phyloP scores from a whole-genome alignment of 164 flowering plant genomes.

The Sextonia rubra region DNA sequence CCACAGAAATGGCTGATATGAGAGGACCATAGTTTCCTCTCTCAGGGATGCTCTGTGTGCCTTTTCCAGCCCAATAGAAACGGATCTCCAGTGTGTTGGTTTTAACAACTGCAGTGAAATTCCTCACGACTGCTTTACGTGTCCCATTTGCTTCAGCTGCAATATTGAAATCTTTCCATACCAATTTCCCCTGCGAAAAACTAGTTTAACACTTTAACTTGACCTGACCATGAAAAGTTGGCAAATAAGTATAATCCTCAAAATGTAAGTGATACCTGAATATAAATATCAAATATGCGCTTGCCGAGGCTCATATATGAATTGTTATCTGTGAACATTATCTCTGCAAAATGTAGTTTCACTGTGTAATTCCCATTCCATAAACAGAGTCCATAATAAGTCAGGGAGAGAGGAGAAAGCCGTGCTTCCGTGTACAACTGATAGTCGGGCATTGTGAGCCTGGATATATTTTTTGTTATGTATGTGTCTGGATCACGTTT shows the following conservation, averaged over 20 bases:
- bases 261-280: slow-evolving; percentile 42
- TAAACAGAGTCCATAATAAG: slow-evolving; percentile 60
- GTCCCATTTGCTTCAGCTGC: slow-evolving; percentile 7
- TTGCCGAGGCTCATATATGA: slow-evolving; percentile 55
- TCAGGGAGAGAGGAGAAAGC: slow-evolving; percentile 49
- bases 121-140: neutral
- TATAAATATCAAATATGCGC: slow-evolving; percentile 62
- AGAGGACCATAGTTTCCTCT: too few species aligned
- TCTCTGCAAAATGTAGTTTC: slow-evolving; percentile 63
- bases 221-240: neutral
- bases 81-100: too few species aligned
- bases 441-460: slow-evolving; percentile 16
- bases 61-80: too few species aligned
- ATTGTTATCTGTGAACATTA: slow-evolving; percentile 36
- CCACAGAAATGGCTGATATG: slow-evolving; percentile 17
- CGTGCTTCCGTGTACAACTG: slow-evolving; percentile 45
- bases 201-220: neutral
- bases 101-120: too few species aligned
- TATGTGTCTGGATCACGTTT: slow-evolving; percentile 14
- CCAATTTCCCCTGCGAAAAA: slow-evolving; percentile 12
- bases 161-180: slow-evolving; percentile 18
- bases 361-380: slow-evolving; percentile 51
- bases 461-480: slow-evolving; percentile 18
- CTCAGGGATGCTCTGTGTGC: too few species aligned
- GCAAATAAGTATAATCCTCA: neutral